Conservation (phyloP, 208 protist species). For the Acanthamoeba healyi region DNA sequence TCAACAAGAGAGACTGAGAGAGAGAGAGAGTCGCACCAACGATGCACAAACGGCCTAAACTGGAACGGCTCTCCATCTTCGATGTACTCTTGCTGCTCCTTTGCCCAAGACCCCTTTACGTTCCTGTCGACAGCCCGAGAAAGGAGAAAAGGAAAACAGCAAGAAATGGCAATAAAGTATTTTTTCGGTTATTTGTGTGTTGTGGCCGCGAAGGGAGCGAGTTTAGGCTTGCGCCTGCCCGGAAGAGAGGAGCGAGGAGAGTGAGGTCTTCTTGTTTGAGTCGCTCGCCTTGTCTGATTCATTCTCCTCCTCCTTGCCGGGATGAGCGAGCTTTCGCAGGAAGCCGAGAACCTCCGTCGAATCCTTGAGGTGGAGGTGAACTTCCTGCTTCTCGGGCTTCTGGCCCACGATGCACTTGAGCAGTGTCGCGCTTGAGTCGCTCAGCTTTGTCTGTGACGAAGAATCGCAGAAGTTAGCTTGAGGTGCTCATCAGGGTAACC, state of each 20-base stretch:
- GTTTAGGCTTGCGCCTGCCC: not conserved
- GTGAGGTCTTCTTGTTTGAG: not conserved
- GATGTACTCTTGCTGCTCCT: not conserved
- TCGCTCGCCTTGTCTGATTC: not conserved
- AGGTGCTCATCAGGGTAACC: not conserved
- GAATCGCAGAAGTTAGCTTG: not conserved
- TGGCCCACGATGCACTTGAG: conserved; percentile 58
- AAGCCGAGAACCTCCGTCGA: conserved; percentile 3
- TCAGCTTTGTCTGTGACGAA: not conserved
- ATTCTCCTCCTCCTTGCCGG: not conserved
- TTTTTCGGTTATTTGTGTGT: too few species aligned
- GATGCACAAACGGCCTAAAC: not conserved
- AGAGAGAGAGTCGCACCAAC: not conserved
- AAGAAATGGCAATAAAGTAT: not conserved
- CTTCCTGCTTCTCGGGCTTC: conserved; percentile 53
- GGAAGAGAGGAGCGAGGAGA: not conserved
- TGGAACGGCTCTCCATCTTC: too few species aligned
- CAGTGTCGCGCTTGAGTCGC: not conserved
- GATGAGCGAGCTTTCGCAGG: conserved; percentile 7
- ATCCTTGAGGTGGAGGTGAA: conserved; percentile 30
- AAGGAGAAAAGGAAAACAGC: not conserved
- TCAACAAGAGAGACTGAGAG: not conserved
- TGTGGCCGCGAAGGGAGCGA: too few species aligned
- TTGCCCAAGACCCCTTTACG: too few species aligned
- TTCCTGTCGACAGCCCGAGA: too few species aligned